A percentile compares a stretch with the other conserved stretches of the same genome.
Evolutionary conservation across 2,329 filamentous ascomycete species (phyloP).

Genomic region (Hysterium pulicare): DNA sequence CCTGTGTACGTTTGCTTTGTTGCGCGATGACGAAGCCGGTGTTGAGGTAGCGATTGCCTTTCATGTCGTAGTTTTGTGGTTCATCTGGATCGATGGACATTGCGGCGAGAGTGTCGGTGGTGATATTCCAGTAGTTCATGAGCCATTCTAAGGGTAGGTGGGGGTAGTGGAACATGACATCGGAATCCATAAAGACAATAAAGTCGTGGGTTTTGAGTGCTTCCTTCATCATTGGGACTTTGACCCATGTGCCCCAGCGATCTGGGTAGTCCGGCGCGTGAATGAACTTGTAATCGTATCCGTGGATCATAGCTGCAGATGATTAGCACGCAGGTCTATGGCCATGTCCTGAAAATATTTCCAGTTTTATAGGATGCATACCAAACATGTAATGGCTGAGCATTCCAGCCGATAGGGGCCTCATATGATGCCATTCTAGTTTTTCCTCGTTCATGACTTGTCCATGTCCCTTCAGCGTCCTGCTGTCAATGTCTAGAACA

Average conservation of each 20-base stretch:
- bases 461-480: constrained; percentile 30
- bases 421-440: constrained; percentile 37
- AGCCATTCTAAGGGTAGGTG: constrained; percentile 51
- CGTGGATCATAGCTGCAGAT: constrained; percentile 43
- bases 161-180: constrained; percentile 47
- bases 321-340: constrained; percentile 12
- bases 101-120: constrained; percentile 43
- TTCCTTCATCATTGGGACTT: constrained; percentile 46
- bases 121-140: constrained; percentile 50
- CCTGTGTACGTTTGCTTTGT: constrained; percentile 34
- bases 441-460: constrained; percentile 33
- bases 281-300: constrained; percentile 50
- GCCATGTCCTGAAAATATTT: too few relatives aligned
- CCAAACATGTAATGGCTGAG: constrained; percentile 39
- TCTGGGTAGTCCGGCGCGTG: constrained; percentile 41
- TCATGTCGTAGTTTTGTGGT: constrained; percentile 41
- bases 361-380: constrained; percentile 8
- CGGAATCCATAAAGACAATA: constrained; percentile 50
- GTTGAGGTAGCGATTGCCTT: constrained; percentile 41
- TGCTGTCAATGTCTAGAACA: constrained; percentile 37
- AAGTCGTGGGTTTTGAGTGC: constrained; percentile 41
- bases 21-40: constrained; percentile 46
- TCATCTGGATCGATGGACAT: constrained; percentile 47
- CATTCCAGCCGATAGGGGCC: constrained; percentile 36
- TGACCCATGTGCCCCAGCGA: constrained; percentile 49